Conservation (phyloP, 139 green algal species). For the Chlorella sp. region DNA sequence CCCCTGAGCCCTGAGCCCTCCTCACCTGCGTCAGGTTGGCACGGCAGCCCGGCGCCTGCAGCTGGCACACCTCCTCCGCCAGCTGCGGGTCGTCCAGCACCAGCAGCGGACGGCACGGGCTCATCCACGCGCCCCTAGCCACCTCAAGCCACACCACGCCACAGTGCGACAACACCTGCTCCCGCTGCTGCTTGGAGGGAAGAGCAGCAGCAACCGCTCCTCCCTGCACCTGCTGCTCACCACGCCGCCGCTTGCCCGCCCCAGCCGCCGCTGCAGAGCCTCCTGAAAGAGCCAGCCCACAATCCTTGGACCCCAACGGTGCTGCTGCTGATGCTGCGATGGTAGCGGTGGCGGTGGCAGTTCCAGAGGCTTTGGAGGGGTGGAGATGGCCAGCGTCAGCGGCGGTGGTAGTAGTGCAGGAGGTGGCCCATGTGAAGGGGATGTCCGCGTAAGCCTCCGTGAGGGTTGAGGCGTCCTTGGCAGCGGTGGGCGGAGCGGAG, state of each 20-base stretch:
- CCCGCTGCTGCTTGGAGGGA: neutral
- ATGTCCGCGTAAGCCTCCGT: neutral
- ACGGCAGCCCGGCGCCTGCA: neutral
- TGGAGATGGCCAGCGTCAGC: neutral
- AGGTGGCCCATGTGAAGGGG: neutral
- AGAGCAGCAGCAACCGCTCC: neutral
- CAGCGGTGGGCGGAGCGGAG: too few species aligned
- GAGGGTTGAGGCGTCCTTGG: neutral
- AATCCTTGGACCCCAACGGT: too few species aligned
- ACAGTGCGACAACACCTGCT: slow-evolving; percentile 6
- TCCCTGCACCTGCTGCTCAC: neutral
- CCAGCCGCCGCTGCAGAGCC: too few species aligned
- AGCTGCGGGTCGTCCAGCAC: slow-evolving; percentile 30
- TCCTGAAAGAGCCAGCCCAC: too few species aligned
- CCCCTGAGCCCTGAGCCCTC: too few species aligned
- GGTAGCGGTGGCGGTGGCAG: too few species aligned
- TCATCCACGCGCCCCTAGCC: slow-evolving; percentile 23
- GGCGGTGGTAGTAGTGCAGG: too few species aligned
- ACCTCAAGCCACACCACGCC: slow-evolving; percentile 40
- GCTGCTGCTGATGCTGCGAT: too few species aligned
- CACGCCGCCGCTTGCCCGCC: too few species aligned
- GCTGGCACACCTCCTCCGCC: slow-evolving; percentile 20
- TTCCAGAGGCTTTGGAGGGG: neutral
- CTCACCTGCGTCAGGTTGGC: neutral
- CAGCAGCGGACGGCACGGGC: slow-evolving; percentile 31